Evolutionary conservation across 805 yeast species (phyloP).

Genomic region (Komagataella ulmi): DNA sequence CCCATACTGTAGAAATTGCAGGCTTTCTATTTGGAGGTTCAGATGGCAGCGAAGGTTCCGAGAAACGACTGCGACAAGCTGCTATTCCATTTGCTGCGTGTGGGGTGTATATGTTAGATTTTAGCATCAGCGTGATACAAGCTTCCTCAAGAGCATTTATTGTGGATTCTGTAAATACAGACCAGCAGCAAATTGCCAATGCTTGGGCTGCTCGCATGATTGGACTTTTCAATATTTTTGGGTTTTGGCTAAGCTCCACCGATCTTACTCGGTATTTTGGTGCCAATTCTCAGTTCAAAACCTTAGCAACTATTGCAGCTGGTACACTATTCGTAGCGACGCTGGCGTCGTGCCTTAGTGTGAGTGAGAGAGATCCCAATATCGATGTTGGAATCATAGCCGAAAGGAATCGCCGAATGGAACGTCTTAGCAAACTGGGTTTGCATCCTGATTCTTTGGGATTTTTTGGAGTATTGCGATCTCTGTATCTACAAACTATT

Average conservation of each 20-base stretch:
- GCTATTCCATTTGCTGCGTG: constrained; percentile 38
- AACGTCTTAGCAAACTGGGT: constrained; percentile 21
- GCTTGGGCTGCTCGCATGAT: constrained; percentile 60
- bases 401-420: constrained; percentile 21
- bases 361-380: constrained; percentile 37
- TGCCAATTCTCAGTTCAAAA: constrained; percentile 38
- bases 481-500: constrained; percentile 19
- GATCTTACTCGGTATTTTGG: constrained; percentile 25
- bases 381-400: constrained; percentile 22
- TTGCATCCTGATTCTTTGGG: constrained; percentile 14
- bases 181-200: constrained; percentile 44
- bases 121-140: constrained; percentile 45
- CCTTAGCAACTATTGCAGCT: constrained; percentile 29
- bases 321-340: constrained; percentile 26
- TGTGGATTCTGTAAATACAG: constrained; percentile 44
- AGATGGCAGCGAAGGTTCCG: constrained; percentile 12
- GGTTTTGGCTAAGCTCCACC: constrained; percentile 38
- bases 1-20: constrained; percentile 31
- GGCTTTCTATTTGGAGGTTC: constrained; percentile 14
- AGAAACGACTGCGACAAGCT: background rate
- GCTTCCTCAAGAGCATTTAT: constrained; percentile 49
- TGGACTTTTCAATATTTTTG: constrained; percentile 43
- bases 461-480: constrained; percentile 8
- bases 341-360: constrained; percentile 22
- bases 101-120: constrained; percentile 39